Conservation (phyloP, 345 rosid genomes). For the Physaria fendleri region DNA sequence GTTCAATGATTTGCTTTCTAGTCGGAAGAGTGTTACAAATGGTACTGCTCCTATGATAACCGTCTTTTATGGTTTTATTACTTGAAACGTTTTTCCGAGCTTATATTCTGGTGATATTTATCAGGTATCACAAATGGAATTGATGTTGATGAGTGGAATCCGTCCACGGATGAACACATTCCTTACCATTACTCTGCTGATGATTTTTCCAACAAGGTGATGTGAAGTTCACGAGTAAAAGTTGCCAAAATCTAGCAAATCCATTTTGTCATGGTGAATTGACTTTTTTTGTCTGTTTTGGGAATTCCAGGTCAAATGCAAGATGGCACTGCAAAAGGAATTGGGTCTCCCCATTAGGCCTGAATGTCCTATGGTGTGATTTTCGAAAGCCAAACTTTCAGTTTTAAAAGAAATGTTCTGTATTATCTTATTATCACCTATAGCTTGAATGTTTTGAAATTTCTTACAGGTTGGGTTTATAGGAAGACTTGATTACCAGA, state of each 20-base stretch:
- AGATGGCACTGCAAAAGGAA: slow-evolving; percentile 85
- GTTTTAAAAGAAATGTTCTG: background rate
- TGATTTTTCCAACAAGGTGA: slow-evolving; percentile 81
- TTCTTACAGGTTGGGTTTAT: slow-evolving; percentile 75
- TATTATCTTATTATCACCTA: background rate
- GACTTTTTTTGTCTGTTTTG: slow-evolving; percentile 15
- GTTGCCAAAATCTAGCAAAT: background rate
- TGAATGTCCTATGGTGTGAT: slow-evolving; percentile 74
- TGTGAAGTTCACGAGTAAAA: background rate
- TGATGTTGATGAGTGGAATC: slow-evolving; percentile 76
- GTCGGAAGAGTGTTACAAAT: slow-evolving; percentile 67
- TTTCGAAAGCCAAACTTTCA: background rate
- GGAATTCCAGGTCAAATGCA: slow-evolving; percentile 59
- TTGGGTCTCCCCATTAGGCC: slow-evolving; percentile 81
- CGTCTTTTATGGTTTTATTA: background rate
- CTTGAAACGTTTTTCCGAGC: background rate
- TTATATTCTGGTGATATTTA: background rate
- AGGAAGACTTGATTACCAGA: slow-evolving; percentile 93
- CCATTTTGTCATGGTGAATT: slow-evolving; percentile 21
- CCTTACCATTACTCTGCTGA: slow-evolving; percentile 53
- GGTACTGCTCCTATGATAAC: slow-evolving; percentile 37
- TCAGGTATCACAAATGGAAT: slow-evolving; percentile 91
- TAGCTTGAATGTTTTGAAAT: background rate
- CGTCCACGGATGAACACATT: slow-evolving; percentile 62
- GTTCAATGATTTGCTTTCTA: slow-evolving; percentile 63